A percentile compares a stretch with the other conserved stretches of the same genome.
Conservation (phyloP, 331 rosid species). For the Pyrus hybrid region DNA sequence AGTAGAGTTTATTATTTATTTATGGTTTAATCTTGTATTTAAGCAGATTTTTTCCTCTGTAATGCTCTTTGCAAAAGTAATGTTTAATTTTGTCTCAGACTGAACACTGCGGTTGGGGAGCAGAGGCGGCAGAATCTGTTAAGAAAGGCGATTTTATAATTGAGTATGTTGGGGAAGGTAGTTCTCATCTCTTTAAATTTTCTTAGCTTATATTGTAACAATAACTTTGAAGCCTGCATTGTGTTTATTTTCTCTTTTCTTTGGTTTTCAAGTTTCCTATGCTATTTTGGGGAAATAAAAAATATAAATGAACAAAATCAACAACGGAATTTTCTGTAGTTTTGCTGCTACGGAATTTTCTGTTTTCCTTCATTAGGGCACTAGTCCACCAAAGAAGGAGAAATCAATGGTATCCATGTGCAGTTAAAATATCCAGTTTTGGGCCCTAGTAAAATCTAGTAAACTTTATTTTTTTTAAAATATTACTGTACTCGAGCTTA, state of each 20-base stretch:
- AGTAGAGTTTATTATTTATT: neutral
- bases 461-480: too few relatives aligned
- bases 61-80: neutral
- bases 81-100: conserved; percentile 42
- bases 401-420: neutral
- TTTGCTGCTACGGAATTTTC: neutral
- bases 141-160: conserved; percentile 64
- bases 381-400: neutral
- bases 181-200: conserved; percentile 1
- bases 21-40: neutral
- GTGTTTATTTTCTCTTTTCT: neutral
- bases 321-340: neutral
- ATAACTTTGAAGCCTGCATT: neutral
- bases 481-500: neutral
- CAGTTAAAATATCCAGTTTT: neutral
- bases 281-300: neutral
- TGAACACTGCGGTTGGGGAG: conserved; percentile 98
- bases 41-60: neutral
- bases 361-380: neutral
- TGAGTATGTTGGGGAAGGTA: conserved; percentile 98
- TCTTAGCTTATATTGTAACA: neutral
- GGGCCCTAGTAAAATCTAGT: neutral
- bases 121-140: conserved; percentile 67
- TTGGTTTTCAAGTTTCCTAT: neutral
- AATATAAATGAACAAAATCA: too few relatives aligned